Conservation (phyloP, 495 filamentous ascomycete species). For the Thozetella sp. region DNA sequence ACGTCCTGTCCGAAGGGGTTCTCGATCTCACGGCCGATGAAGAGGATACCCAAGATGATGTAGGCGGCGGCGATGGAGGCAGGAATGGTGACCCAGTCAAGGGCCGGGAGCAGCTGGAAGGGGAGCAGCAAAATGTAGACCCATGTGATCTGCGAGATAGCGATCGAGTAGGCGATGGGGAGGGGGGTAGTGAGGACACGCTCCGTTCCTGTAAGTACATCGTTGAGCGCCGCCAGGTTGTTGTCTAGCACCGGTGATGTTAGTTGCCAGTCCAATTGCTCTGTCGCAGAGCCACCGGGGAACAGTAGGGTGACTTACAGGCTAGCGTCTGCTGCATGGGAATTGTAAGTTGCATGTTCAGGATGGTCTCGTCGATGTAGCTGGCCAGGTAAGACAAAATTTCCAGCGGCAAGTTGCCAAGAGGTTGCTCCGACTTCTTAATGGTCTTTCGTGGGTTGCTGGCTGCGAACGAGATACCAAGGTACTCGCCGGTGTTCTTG, state of each 20-base stretch:
- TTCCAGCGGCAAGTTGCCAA: conserved; percentile 80
- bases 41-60: conserved; percentile 86
- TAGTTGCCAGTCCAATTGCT: background rate
- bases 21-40: conserved; percentile 85
- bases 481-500: conserved; percentile 67
- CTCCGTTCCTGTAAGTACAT: conserved; percentile 74
- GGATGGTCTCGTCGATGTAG: conserved; percentile 59
- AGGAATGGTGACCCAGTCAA: conserved; percentile 82
- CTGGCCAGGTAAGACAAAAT: conserved; percentile 72
- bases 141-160: conserved; percentile 86
- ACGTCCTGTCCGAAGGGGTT: conserved; percentile 88
- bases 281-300: background rate
- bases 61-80: conserved; percentile 78
- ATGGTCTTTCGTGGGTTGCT: conserved; percentile 75
- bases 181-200: conserved; percentile 84
- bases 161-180: conserved; percentile 82
- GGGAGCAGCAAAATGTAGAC: conserved; percentile 82
- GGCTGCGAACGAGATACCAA: conserved; percentile 69
- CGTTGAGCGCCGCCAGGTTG: conserved; percentile 64
- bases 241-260: conserved; percentile 30
- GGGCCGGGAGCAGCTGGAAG: conserved; percentile 70
- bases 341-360: conserved; percentile 56
- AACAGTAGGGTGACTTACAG: conserved; percentile 22
- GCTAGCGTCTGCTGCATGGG: conserved; percentile 50
- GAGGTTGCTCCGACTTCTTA: conserved; percentile 61